Evolutionary conservation across 306 rosid genomes (phyloP), one percentile per base, ranked within the genome.

Genomic region (Astragalus membranaceus): DNA sequence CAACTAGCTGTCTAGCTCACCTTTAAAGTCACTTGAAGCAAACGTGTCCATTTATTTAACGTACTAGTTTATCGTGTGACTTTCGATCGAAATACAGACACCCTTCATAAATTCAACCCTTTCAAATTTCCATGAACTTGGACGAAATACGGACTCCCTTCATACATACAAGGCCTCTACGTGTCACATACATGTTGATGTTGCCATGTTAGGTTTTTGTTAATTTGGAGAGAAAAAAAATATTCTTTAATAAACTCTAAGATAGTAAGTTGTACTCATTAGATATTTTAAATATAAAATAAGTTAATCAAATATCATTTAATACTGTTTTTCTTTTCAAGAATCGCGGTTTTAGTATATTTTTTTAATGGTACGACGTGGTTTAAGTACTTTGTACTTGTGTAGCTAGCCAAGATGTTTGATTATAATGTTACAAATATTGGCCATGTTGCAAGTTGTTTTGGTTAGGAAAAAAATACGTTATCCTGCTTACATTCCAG

Each of bases 51-150:
- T n/a, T n/a, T n/a, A n/a, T n/a, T n/a, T n/a, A n/a, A n/a, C n/a
- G n/a, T n/a, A n/a, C n/a, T n/a, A n/a, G n/a, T n/a, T n/a, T n/a
- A n/a, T n/a, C n/a, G n/a, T n/a, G n/a, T n/a, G n/a, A n/a, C n/a
- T n/a, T n/a, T n/a, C n/a, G n/a, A n/a, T n/a, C n/a, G n/a, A n/a
- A n/a, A n/a, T n/a, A n/a, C n/a, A n/a, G n/a, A n/a, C n/a, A n/a
- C n/a, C n/a, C n/a, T n/a, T n/a, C 42, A 20, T 3, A 71, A 33
- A 52, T 53, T 81, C 85, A 73, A 81, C 72, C 55, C 65, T 47
- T 37, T 57, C 59, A 52, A 59, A 55, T 16, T 29, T 43, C n/a
- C 26, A 52, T 69, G 82, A 80, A 80, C 75, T 56, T 64, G 58
- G 85, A 69, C 82, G 30, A 59, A 64, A 16, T 76, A 5, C 2